A percentile compares a stretch with the other conserved stretches of the same genome.
phyloP scores from a whole-genome alignment of 148 eudicot genomes.

The Amaranthus cruentus region DNA sequence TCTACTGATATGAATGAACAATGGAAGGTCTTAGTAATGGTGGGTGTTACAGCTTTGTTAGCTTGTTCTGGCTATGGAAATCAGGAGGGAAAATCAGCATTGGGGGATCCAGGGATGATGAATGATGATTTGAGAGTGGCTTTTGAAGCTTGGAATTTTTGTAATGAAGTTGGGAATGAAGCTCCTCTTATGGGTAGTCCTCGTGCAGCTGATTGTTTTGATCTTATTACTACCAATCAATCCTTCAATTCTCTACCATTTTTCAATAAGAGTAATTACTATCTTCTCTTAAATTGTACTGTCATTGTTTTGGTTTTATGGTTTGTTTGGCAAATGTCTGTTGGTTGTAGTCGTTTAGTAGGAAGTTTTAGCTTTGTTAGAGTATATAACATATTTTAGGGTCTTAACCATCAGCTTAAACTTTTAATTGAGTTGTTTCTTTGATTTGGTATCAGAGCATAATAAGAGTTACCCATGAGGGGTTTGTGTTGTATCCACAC shows the following conservation, averaged over 20 bases:
- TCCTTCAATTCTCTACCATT: background rate
- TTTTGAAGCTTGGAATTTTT: conserved; percentile 82
- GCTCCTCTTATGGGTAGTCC: conserved; percentile 84
- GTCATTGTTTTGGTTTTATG: no score
- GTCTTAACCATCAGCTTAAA: background rate
- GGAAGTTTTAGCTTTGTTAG: no score
- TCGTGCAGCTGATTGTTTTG: conserved; percentile 83
- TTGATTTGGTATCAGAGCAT: no score
- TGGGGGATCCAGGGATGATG: conserved; percentile 79
- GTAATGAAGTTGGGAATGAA: conserved; percentile 82
- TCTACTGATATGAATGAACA: background rate
- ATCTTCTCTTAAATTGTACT: no score
- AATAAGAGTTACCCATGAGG: no score
- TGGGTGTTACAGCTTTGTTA: background rate
- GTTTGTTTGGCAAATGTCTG: no score
- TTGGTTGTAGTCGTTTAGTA: no score
- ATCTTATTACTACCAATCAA: conserved; percentile 20
- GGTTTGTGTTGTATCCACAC: no score
- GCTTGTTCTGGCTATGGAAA: background rate
- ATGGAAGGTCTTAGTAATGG: background rate
- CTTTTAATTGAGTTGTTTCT: no score
- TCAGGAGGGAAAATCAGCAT: conserved; percentile 28
- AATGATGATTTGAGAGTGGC: conserved; percentile 65
- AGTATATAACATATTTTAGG: no score
- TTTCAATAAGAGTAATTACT: no score